Conservation (phyloP, 345 rosid genomes). For the Ceriops zippeliana region DNA sequence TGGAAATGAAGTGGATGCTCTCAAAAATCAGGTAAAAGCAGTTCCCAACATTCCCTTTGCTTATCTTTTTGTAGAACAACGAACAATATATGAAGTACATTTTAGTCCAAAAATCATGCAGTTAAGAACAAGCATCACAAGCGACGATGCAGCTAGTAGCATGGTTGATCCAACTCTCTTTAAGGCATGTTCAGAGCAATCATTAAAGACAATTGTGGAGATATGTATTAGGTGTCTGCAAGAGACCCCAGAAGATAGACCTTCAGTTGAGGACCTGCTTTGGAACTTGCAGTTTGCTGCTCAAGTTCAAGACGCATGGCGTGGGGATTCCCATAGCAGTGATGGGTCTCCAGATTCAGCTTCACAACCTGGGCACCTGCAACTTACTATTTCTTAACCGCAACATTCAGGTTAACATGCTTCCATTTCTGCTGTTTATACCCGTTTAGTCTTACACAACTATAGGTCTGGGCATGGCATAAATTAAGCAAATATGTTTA, state of each 20-base stretch:
- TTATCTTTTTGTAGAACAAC: too few species aligned
- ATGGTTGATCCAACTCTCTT: constrained; percentile 55
- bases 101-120: constrained; percentile 20
- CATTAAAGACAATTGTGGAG: constrained; percentile 77
- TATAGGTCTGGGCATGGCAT: not conserved
- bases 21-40: constrained; percentile 51
- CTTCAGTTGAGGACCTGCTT: constrained; percentile 80
- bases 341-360: constrained; percentile 62
- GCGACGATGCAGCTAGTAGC: constrained; percentile 54
- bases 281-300: constrained; percentile 97
- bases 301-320: constrained; percentile 75
- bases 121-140: constrained; percentile 51
- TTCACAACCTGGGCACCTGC: constrained; percentile 18
- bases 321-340: constrained; percentile 56
- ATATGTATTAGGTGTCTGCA: constrained; percentile 69
- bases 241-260: constrained; percentile 55
- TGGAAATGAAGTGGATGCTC: constrained; percentile 45
- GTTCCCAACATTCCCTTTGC: too few species aligned
- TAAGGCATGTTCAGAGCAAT: constrained; percentile 63
- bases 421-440: not conserved
- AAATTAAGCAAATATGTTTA: too few species aligned
- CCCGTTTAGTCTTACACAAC: not conserved
- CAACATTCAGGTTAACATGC: constrained; percentile 18
- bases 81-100: not conserved
- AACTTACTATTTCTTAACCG: constrained; percentile 24